Percentiles rank a stretch among this genome's conserved stretches.
phyloP scores from a whole-genome alignment of 1,284 basidiomycete genomes.

The Ceratobasidium papillatum region DNA sequence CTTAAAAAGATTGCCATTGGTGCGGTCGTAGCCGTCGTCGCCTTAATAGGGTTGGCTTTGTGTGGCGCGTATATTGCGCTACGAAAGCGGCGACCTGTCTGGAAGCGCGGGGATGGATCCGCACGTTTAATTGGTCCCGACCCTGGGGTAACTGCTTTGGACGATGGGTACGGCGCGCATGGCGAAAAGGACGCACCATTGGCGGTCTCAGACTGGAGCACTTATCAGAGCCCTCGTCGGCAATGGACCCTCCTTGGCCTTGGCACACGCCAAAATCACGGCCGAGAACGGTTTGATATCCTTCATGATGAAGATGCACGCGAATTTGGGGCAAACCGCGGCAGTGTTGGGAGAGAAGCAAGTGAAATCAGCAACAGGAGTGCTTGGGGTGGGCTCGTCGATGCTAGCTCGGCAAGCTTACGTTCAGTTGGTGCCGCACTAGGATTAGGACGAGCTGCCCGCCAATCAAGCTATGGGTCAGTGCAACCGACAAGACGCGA shows the following conservation, averaged over 20 bases:
- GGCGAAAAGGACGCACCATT: slow-evolving; percentile 49
- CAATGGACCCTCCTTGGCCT: slow-evolving; percentile 40
- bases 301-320: slow-evolving; percentile 43
- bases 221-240: slow-evolving; percentile 43
- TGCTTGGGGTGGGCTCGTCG: slow-evolving; percentile 26
- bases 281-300: slow-evolving; percentile 42
- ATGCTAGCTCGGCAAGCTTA: slow-evolving; percentile 27
- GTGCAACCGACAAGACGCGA: not conserved
- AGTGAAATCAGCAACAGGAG: slow-evolving; percentile 12
- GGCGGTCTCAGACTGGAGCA: slow-evolving; percentile 48
- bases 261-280: slow-evolving; percentile 13
- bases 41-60: slow-evolving; percentile 57
- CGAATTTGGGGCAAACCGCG: slow-evolving; percentile 37
- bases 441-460: slow-evolving; percentile 10
- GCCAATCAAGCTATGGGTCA: slow-evolving; percentile 37
- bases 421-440: slow-evolving; percentile 30
- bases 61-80: slow-evolving; percentile 57
- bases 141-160: slow-evolving; percentile 53
- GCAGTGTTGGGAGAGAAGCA: not conserved
- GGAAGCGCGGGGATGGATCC: slow-evolving; percentile 42
- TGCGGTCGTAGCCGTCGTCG: slow-evolving; percentile 63
- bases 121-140: slow-evolving; percentile 55
- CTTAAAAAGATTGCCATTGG: slow-evolving; percentile 62
- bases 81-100: slow-evolving; percentile 50
- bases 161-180: slow-evolving; percentile 52